Conservation (phyloP, 2,329 filamentous ascomycete species). For the Fusarium sp. region DNA sequence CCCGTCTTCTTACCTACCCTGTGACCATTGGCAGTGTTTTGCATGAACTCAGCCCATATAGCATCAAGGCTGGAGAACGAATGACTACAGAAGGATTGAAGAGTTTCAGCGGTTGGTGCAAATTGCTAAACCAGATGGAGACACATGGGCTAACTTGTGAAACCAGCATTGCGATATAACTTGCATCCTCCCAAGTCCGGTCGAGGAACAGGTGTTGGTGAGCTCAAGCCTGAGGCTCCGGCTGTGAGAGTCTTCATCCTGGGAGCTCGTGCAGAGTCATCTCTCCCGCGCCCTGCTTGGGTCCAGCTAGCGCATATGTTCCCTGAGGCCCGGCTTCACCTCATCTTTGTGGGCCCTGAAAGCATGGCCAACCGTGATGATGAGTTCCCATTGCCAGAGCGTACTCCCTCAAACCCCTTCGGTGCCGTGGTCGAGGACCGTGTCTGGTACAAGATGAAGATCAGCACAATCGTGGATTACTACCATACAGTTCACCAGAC, state of each 20-base stretch:
- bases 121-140: not conserved
- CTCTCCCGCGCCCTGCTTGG: conserved; percentile 93
- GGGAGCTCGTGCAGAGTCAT: conserved; percentile 96
- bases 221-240: conserved; percentile 85
- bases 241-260: conserved; percentile 93
- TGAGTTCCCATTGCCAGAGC: conserved; percentile 90
- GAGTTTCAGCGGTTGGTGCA: conserved; percentile 84
- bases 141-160: conserved; percentile 10
- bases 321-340: conserved; percentile 88
- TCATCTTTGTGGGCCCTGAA: conserved; percentile 96
- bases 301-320: conserved; percentile 94
- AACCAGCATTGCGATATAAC: conserved; percentile 86
- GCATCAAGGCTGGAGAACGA: conserved; percentile 78
- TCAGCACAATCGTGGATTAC: conserved; percentile 97
- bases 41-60: conserved; percentile 95
- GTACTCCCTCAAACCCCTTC: conserved; percentile 89
- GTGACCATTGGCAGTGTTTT: conserved; percentile 91
- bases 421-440: conserved; percentile 95
- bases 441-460: conserved; percentile 90
- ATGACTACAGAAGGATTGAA: conserved; percentile 91
- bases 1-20: conserved; percentile 92
- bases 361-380: conserved; percentile 94
- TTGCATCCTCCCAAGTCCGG: conserved; percentile 89
- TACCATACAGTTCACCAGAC: conserved; percentile 96
- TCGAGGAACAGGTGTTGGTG: conserved; percentile 79